phyloP scores from a whole-genome alignment of 1,284 basidiomycete species.

The Vanrija sp. region DNA sequence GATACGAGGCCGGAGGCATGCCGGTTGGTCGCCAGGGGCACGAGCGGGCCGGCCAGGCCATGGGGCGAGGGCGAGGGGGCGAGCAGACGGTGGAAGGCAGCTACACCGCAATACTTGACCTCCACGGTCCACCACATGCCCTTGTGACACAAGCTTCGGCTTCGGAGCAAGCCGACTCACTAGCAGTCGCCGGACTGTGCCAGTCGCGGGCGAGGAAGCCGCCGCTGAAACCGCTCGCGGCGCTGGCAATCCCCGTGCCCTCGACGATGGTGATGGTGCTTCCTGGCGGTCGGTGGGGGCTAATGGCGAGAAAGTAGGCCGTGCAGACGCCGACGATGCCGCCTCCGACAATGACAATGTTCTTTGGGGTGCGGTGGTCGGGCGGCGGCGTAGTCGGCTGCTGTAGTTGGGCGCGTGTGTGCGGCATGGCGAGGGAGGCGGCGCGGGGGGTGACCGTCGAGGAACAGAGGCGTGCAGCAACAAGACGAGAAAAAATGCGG shows the following conservation, averaged over 20 bases:
- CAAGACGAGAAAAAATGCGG: too few relatives aligned
- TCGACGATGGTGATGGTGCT: constrained; percentile 64
- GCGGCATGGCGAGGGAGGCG: not conserved
- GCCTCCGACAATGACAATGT: constrained; percentile 52
- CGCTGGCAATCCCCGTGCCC: constrained; percentile 60
- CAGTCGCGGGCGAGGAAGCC: constrained; percentile 84
- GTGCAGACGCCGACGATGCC: constrained; percentile 82
- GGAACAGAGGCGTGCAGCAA: too few relatives aligned
- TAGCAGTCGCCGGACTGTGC: constrained; percentile 55
- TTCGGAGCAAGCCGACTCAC: constrained; percentile 13
- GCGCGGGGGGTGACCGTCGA: not conserved
- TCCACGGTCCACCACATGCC: too few relatives aligned
- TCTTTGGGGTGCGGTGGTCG: constrained; percentile 7
- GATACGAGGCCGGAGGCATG: not conserved
- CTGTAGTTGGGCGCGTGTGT: not conserved
- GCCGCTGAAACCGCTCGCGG: constrained; percentile 82
- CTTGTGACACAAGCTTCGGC: not conserved
- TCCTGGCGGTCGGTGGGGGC: constrained; percentile 39
- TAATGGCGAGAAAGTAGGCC: constrained; percentile 52
- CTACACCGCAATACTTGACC: not conserved
- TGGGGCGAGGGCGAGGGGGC: not conserved
- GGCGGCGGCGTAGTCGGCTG: not conserved
- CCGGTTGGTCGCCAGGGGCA: too few relatives aligned
- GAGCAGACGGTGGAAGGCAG: not conserved
- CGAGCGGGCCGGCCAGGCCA: not conserved